These are phyloP conservation scores for Hamamelis virginiana DNA, from an alignment of 164 flowering plant species.

Conservation along the genomic window DNA sequence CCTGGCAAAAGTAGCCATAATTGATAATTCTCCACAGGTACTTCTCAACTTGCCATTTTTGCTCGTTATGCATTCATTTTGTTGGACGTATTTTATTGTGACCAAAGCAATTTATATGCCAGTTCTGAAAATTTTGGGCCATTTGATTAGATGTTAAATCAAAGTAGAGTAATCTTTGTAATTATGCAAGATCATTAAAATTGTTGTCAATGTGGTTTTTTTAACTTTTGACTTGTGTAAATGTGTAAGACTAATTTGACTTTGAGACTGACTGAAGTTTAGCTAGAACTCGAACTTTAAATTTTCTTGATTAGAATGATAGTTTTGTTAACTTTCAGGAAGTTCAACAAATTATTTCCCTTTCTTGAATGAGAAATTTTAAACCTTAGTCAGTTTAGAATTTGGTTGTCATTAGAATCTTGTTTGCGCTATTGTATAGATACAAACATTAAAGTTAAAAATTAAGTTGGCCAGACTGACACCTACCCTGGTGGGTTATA, in stretches of 20 bases:
- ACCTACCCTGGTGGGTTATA: not conserved
- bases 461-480: not conserved
- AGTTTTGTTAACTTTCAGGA: no score
- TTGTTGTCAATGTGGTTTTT: not conserved
- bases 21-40: slow-evolving; percentile 98
- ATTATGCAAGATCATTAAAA: not conserved
- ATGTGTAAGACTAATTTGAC: not conserved
- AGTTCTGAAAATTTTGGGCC: not conserved
- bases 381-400: not conserved
- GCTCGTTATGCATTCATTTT: no score
- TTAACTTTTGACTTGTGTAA: not conserved
- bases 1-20: slow-evolving; percentile 84
- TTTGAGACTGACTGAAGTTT: not conserved
- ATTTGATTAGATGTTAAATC: not conserved
- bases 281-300: not conserved
- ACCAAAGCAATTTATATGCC: not conserved
- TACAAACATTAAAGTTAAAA: not conserved
- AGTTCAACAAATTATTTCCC: no score
- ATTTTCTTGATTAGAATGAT: no score
- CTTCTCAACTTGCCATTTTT: not conserved
- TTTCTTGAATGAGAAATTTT: no score
- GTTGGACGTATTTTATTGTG: no score
- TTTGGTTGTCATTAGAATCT: not conserved
- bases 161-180: not conserved
- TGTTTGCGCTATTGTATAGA: not conserved